phyloP scores from a whole-genome alignment of 768 basidiomycete genomes.

The Omphalotus guepiniiformis region DNA sequence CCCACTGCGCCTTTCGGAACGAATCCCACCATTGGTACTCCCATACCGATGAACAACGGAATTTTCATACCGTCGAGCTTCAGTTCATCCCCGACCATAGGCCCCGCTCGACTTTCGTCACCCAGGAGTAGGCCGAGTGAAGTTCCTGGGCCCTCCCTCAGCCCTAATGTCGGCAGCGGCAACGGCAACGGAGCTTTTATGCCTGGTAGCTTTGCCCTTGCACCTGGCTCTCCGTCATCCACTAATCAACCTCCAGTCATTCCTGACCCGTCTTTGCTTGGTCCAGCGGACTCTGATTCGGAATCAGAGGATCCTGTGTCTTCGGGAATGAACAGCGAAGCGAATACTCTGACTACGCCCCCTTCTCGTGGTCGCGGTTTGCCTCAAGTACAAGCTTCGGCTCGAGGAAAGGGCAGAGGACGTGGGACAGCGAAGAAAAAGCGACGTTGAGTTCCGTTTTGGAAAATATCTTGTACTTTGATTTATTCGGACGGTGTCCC shows the following conservation, averaged over 20 bases:
- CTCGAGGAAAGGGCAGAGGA: neutral
- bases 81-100: neutral
- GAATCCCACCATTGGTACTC: constrained; percentile 3
- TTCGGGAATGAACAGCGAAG: constrained; percentile 7
- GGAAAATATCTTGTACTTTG: no score
- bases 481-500: no score
- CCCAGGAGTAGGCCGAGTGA: no score
- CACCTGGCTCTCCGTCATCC: neutral
- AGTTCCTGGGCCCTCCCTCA: no score
- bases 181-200: no score
- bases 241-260: constrained; percentile 3
- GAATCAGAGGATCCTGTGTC: constrained; percentile 4
- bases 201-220: no score
- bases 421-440: neutral
- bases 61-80: constrained; percentile 4
- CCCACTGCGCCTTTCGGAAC: constrained; percentile 5
- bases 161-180: no score
- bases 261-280: constrained; percentile 3
- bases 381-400: neutral
- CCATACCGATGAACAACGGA: constrained; percentile 1
- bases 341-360: constrained; percentile 6
- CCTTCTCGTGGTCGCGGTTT: constrained; percentile 1
- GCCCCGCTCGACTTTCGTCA: constrained; percentile 1
- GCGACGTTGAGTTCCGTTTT: no score
- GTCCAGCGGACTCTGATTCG: constrained; percentile 3